Evolutionary conservation across 805 yeast species (phyloP).

Genomic region (Lachancea meyersii): DNA sequence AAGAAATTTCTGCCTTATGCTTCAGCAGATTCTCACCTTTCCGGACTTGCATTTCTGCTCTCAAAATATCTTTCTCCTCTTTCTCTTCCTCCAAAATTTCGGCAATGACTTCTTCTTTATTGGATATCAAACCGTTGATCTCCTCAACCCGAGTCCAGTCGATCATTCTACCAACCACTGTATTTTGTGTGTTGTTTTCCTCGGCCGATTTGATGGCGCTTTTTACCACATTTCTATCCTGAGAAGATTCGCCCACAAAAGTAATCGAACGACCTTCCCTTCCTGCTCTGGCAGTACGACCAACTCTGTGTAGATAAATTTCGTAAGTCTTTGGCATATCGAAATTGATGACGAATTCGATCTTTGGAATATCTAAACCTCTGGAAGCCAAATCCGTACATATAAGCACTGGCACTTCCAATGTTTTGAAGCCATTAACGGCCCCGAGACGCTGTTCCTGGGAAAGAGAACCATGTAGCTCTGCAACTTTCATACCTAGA

Average conservation of each 20-base stretch:
- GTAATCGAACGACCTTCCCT: slow-evolving; percentile 91
- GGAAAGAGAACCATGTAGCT: slow-evolving; percentile 74
- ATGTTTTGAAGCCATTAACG: slow-evolving; percentile 73
- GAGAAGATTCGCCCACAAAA: slow-evolving; percentile 86
- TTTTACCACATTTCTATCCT: slow-evolving; percentile 85
- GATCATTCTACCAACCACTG: slow-evolving; percentile 81
- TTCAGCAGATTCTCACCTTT: slow-evolving; percentile 80
- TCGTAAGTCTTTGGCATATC: slow-evolving; percentile 95
- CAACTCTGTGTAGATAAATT: slow-evolving; percentile 92
- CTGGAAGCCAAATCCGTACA: slow-evolving; percentile 99
- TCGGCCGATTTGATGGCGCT: slow-evolving; percentile 72
- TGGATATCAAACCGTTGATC: slow-evolving; percentile 53
- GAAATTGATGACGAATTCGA: slow-evolving; percentile 87
- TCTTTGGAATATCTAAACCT: slow-evolving; percentile 98
- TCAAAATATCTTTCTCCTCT: slow-evolving; percentile 74
- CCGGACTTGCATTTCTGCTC: slow-evolving; percentile 85
- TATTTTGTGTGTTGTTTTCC: slow-evolving; percentile 32
- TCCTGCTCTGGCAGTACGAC: slow-evolving; percentile 99
- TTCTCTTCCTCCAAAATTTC: slow-evolving; percentile 86
- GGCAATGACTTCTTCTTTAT: slow-evolving; percentile 53
- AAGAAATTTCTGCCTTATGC: slow-evolving; percentile 72
- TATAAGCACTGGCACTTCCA: slow-evolving; percentile 77
- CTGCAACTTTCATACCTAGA: slow-evolving; percentile 70
- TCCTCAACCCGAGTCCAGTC: slow-evolving; percentile 82
- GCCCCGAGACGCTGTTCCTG: slow-evolving; percentile 91